These are phyloP conservation scores for Leccinum pachyderme DNA, from an alignment of 1,284 basidiomycete species.

Conservation along the genomic window DNA sequence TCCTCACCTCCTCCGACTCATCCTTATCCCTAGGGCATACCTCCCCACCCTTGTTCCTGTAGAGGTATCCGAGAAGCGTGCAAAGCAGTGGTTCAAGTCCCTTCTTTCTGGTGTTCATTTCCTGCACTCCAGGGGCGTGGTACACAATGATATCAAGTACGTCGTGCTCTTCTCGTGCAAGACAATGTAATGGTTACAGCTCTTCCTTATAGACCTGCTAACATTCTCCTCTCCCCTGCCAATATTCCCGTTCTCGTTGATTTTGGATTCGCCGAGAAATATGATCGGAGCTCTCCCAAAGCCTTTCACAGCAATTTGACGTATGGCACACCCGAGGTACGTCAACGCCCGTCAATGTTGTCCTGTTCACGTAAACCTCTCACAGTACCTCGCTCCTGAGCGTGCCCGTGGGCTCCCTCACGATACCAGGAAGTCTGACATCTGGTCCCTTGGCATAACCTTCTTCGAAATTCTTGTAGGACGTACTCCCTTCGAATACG, in stretches of 20 bases:
- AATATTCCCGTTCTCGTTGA: conserved; percentile 84
- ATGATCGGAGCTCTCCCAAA: conserved; percentile 55
- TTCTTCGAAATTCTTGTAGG: conserved; percentile 92
- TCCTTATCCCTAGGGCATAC: conserved; percentile 53
- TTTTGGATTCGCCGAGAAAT: conserved; percentile 89
- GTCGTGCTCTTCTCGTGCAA: conserved; percentile 26
- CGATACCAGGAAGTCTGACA: conserved; percentile 89
- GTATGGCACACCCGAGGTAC: conserved; percentile 88
- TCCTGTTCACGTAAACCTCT: not conserved
- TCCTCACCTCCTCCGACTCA: conserved; percentile 18
- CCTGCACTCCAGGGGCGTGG: conserved; percentile 82
- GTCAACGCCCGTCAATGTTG: not conserved
- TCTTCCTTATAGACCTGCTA: conserved; percentile 64
- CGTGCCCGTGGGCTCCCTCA: conserved; percentile 82
- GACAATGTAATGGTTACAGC: not conserved
- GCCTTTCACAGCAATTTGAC: conserved; percentile 82
- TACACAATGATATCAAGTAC: conserved; percentile 94
- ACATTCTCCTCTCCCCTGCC: conserved; percentile 75
- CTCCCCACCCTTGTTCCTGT: conserved; percentile 80
- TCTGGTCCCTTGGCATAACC: conserved; percentile 91
- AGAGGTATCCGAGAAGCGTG: conserved; percentile 73
- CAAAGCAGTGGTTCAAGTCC: conserved; percentile 81
- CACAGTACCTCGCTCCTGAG: conserved; percentile 83
- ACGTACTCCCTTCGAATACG: conserved; percentile 86
- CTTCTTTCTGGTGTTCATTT: conserved; percentile 88